Evolutionary conservation across 176 grass and related monocot genomes (phyloP).

Genomic region (Musa troglodytarum): DNA sequence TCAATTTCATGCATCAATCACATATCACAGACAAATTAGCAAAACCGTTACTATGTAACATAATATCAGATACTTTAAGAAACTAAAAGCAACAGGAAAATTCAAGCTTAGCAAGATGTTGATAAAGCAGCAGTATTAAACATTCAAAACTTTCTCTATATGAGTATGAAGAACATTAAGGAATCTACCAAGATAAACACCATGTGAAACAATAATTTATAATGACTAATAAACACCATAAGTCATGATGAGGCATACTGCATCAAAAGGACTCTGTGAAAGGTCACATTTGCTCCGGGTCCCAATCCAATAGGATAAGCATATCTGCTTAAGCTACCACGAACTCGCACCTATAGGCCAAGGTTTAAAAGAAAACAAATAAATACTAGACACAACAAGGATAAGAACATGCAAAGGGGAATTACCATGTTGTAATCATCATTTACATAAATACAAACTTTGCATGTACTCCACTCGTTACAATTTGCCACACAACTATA

Average conservation of each 20-base stretch:
- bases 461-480: conserved; percentile 20
- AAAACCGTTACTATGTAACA: background rate
- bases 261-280: conserved; percentile 57
- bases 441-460: conserved; percentile 63
- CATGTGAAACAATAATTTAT: background rate
- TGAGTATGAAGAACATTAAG: background rate
- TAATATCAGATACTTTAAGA: background rate
- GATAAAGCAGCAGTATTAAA: background rate
- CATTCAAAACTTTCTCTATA: background rate
- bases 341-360: conserved; percentile 49
- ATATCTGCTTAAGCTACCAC: conserved; percentile 48
- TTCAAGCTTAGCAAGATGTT: background rate
- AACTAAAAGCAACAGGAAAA: background rate
- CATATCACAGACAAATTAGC: background rate
- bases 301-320: conserved; percentile 60
- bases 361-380: conserved; percentile 21
- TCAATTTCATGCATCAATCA: background rate
- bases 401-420: conserved; percentile 20
- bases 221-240: conserved; percentile 22
- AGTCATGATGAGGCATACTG: conserved; percentile 29
- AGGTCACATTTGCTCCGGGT: conserved; percentile 54
- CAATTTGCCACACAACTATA: conserved; percentile 12
- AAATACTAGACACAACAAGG: conserved; percentile 14
- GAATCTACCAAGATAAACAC: background rate
- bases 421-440: conserved; percentile 67